These are phyloP conservation scores for Botrytis elliptica DNA, from an alignment of 2,329 filamentous ascomycete species.

Conservation along the genomic window DNA sequence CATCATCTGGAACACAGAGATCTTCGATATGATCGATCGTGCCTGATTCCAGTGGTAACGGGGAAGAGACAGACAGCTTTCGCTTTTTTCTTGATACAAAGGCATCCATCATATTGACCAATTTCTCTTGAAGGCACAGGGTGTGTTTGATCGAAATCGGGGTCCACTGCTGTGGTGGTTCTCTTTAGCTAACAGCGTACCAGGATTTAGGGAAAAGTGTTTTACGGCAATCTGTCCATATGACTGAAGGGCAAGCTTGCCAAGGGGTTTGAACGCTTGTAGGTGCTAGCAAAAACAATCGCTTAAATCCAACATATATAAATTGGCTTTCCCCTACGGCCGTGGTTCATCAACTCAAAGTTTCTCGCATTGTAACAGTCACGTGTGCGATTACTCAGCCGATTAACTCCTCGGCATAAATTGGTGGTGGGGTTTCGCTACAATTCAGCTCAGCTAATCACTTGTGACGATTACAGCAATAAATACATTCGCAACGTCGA, in stretches of 20 bases:
- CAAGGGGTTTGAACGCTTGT: neutral
- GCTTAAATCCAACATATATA: neutral
- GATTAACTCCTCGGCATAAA: neutral
- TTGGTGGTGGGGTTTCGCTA: neutral
- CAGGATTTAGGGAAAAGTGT: neutral
- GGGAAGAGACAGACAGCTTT: conserved; percentile 40
- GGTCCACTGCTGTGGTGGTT: neutral
- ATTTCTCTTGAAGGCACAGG: neutral
- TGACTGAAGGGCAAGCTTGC: neutral
- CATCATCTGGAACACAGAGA: conserved; percentile 47
- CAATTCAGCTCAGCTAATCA: neutral
- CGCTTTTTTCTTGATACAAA: conserved; percentile 57
- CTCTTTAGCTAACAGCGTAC: neutral
- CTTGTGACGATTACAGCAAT: neutral
- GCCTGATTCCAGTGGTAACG: neutral
- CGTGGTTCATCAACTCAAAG: neutral
- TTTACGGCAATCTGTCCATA: no score
- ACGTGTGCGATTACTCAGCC: neutral
- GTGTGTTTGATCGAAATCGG: neutral
- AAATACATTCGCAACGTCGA: neutral
- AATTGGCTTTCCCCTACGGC: neutral
- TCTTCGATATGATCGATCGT: conserved; percentile 32
- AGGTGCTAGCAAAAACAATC: neutral
- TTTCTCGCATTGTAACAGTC: accelerated
- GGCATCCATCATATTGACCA: conserved; percentile 50